These are phyloP conservation scores for Dissophora ornata DNA, from an alignment of 192 early-diverging fungal species.

Conservation along the genomic window DNA sequence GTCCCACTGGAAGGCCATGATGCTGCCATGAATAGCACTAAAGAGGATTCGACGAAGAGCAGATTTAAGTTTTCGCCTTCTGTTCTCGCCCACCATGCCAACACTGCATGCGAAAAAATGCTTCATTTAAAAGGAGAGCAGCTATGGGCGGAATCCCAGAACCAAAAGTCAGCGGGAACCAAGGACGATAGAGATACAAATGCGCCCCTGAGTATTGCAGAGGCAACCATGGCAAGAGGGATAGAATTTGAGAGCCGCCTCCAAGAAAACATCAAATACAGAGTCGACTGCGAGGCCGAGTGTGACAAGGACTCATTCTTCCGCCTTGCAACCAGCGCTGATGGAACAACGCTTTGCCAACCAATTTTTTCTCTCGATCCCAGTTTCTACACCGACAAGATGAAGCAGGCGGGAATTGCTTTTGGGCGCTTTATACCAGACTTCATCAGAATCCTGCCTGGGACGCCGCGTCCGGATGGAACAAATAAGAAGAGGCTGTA, in stretches of 20 bases:
- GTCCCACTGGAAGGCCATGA: too few relatives aligned
- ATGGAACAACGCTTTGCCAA: constrained; percentile 33
- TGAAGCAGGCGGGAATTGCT: constrained; percentile 37
- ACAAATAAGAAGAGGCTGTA: constrained; percentile 26
- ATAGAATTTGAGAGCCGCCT: constrained; percentile 22
- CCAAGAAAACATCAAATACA: constrained; percentile 6
- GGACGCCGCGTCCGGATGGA: constrained; percentile 4
- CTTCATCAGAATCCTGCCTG: constrained; percentile 35
- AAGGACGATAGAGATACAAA: not conserved
- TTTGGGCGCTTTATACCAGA: constrained; percentile 49
- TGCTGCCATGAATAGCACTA: too few relatives aligned
- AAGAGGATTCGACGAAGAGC: too few relatives aligned
- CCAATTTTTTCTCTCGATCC: constrained; percentile 32
- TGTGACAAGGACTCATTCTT: constrained; percentile 39
- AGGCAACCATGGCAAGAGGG: constrained; percentile 30
- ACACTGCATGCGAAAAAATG: constrained; percentile 51
- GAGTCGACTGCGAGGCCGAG: constrained; percentile 35
- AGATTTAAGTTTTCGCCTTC: constrained; percentile 44
- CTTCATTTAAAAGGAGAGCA: constrained; percentile 37
- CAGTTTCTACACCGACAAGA: constrained; percentile 24
- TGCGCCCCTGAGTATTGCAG: not conserved
- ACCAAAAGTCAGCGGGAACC: not conserved
- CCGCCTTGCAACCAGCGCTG: constrained; percentile 18
- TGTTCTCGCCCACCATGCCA: constrained; percentile 36
- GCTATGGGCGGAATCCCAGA: constrained; percentile 9